Conservation (phyloP, 805 yeast species). For the Myxozyma udenii region DNA sequence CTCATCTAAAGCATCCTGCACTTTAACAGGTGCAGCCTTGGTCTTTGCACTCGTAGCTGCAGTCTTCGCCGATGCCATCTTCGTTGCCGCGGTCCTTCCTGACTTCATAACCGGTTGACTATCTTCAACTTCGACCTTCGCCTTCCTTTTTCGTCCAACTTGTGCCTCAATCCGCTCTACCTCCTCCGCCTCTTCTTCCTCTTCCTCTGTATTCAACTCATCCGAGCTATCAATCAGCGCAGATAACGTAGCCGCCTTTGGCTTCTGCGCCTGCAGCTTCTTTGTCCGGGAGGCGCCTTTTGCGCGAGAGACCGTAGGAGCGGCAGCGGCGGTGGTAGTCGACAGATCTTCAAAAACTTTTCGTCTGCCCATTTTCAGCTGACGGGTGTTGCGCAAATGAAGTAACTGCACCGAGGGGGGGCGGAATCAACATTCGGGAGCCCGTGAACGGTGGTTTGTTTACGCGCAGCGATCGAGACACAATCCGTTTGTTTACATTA, state of each 20-base stretch:
- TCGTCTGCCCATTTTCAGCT: too few relatives aligned
- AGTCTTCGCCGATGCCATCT: neutral
- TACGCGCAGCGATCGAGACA: too few relatives aligned
- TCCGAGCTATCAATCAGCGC: constrained; percentile 11
- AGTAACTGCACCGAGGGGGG: too few relatives aligned
- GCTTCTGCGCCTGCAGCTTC: neutral
- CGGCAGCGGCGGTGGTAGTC: neutral
- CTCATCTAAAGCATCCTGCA: neutral
- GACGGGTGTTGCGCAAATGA: too few relatives aligned
- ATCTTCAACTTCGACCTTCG: neutral
- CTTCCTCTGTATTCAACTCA: neutral
- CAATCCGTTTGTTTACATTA: too few relatives aligned
- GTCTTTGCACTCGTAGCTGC: constrained; percentile 1
- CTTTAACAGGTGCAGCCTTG: neutral
- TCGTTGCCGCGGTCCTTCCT: neutral
- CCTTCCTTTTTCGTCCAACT: neutral
- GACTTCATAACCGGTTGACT: neutral
- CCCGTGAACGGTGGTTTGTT: too few relatives aligned
- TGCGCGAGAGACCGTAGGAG: neutral
- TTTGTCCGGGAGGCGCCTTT: too few relatives aligned
- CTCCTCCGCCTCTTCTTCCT: neutral
- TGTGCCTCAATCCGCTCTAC: neutral
- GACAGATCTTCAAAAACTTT: too few relatives aligned
- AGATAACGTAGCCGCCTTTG: constrained; percentile 1
- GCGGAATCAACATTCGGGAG: too few relatives aligned